Percentiles rank a stretch among this genome's conserved stretches.
Evolutionary conservation across 2,329 filamentous ascomycete species (phyloP).

Genomic region (Fusarium setosum): DNA sequence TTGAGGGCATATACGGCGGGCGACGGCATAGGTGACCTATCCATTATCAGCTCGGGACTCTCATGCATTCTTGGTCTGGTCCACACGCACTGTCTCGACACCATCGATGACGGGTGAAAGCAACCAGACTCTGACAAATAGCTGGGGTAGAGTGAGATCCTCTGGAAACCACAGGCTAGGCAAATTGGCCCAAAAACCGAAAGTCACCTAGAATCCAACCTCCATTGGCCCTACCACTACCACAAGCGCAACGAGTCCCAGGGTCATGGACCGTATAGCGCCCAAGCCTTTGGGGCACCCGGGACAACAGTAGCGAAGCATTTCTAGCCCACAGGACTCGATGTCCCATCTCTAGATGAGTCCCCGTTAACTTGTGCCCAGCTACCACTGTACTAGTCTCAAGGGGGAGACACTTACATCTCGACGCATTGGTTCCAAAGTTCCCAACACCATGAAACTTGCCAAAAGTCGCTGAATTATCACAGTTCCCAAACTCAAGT

Average conservation of each 20-base stretch:
- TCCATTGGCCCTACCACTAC: slow-evolving; percentile 9
- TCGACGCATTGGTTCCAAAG: slow-evolving; percentile 35
- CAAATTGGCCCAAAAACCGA: slow-evolving; percentile 20
- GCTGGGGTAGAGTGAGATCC: slow-evolving; percentile 10
- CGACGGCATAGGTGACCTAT: slow-evolving; percentile 8
- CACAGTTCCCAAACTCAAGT: neutral
- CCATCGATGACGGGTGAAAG: slow-evolving; percentile 39
- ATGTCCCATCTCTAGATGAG: slow-evolving; percentile 30
- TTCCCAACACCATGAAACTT: slow-evolving; percentile 35
- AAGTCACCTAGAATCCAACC: neutral
- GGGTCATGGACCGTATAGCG: neutral
- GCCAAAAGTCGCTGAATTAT: slow-evolving; percentile 21
- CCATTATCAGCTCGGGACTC: neutral
- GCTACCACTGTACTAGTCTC: neutral
- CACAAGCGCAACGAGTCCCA: slow-evolving; percentile 20
- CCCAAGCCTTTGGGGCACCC: slow-evolving; percentile 12
- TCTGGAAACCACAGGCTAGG: slow-evolving; percentile 32
- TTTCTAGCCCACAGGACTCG: slow-evolving; percentile 27
- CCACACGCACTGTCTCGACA: slow-evolving; percentile 35
- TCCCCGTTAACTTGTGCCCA: neutral
- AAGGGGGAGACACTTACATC: slow-evolving; percentile 21
- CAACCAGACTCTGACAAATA: slow-evolving; percentile 29
- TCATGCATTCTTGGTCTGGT: no score
- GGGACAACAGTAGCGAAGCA: slow-evolving; percentile 19
- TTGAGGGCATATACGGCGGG: neutral